Percentiles rank a stretch among this genome's conserved stretches.
Evolutionary conservation across 441 rosid species (phyloP).

Genomic region (Jatropha multifida): DNA sequence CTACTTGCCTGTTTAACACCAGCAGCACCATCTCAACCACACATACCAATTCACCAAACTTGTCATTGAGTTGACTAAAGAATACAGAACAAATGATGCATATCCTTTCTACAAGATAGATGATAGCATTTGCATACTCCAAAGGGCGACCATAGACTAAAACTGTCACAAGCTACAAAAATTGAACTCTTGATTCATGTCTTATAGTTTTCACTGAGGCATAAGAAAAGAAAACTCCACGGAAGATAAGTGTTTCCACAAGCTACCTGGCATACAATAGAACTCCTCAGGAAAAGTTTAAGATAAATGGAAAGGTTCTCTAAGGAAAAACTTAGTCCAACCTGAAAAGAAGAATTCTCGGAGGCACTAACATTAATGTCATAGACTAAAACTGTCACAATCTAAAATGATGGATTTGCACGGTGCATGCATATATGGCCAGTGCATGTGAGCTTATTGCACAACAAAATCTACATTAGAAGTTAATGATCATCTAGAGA

Average conservation of each 20-base stretch:
- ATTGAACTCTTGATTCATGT: too few relatives aligned
- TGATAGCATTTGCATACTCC: too few relatives aligned
- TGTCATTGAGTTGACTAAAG: background rate
- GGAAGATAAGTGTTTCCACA: background rate
- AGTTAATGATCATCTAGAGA: background rate
- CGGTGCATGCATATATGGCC: background rate
- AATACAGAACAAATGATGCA: background rate
- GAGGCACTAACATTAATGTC: background rate
- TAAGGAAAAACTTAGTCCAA: background rate
- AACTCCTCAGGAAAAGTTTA: background rate
- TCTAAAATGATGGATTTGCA: background rate
- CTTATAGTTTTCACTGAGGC: too few relatives aligned
- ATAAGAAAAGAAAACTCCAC: too few relatives aligned
- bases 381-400: background rate
- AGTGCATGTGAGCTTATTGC: background rate
- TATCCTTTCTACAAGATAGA: background rate
- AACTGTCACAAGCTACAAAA: background rate
- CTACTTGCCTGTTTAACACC: background rate
- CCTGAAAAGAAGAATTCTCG: background rate
- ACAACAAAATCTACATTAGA: background rate
- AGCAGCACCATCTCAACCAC: background rate
- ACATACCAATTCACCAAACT: background rate
- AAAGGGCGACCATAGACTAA: too few relatives aligned
- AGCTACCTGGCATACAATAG: background rate
- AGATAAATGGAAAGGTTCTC: background rate